Percentiles rank a stretch among this genome's conserved stretches.
Evolutionary conservation across 495 filamentous ascomycete genomes (phyloP).

Genomic region (Baudoinia panamericana): DNA sequence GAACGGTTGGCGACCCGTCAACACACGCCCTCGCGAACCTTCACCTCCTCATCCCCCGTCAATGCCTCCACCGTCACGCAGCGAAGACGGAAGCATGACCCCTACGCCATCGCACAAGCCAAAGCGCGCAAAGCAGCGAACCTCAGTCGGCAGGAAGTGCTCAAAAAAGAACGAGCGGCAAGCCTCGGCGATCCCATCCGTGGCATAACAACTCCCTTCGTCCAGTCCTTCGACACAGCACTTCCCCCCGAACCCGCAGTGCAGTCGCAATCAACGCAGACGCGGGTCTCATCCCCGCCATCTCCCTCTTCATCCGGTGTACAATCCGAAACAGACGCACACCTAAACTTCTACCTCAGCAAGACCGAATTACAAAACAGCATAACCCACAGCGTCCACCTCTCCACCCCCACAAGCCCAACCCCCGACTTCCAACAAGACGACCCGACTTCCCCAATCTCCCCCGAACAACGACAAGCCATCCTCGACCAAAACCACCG

Average conservation of each 20-base stretch:
- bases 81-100: conserved; percentile 43
- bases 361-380: conserved; percentile 49
- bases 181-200: conserved; percentile 62
- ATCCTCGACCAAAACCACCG: conserved; percentile 23
- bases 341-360: conserved; percentile 63
- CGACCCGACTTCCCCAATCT: background rate
- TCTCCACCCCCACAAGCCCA: conserved; percentile 49
- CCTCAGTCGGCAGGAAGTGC: conserved; percentile 52
- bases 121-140: conserved; percentile 71
- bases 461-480: background rate
- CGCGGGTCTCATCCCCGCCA: conserved; percentile 19
- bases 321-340: conserved; percentile 28
- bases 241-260: conserved; percentile 19
- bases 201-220: conserved; percentile 65
- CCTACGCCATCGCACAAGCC: conserved; percentile 56
- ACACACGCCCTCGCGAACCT: conserved; percentile 13
- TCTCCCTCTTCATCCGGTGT: conserved; percentile 21
- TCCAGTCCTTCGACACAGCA: conserved; percentile 61
- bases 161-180: conserved; percentile 46
- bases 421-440: conserved; percentile 10
- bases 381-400: conserved; percentile 46
- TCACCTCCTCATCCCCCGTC: conserved; percentile 39
- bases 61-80: conserved; percentile 22
- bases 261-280: conserved; percentile 12
- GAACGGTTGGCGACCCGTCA: conserved; percentile 5